Base-by-base conservation (phyloP, 495 filamentous ascomycete species). In the Parachaetomium inaequale region DNA sequence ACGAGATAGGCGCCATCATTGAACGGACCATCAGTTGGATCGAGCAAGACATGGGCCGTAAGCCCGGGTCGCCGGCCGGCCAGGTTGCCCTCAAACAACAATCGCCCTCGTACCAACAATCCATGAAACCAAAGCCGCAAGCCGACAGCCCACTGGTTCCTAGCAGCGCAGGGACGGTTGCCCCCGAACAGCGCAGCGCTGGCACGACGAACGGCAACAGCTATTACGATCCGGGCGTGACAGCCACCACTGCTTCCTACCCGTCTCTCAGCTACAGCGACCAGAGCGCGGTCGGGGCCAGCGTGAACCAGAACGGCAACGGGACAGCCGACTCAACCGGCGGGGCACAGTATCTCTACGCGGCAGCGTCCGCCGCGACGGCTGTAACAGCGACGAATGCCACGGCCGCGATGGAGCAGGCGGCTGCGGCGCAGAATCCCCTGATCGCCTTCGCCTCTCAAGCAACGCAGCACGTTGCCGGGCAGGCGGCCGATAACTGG, bases 1-100 rank as follows among this genome's bases (percentile, higher is more conserved):
- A 68, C 52, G 72, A 77, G 6, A 64, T 81, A 28, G 62, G 69
- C 14, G 64, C 66, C 32, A 77, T 79, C 25, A 75, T 78, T 45
- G 71, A 79, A 5, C 72, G 75, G 5, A 81, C 78, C 3, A 70
- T 79, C 15, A 61, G 57, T 29, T 76, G 74, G 72, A 81, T 81
- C 64, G 75, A 81, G 36, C 72, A 72, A 12, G 78, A 76, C 59
- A 75, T 73, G 73, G 42, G 50, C 28, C 66, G 59, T 7, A 70
- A 70, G 59, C 53, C 49, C 17, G 61, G 29, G n/a, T 50, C 61
- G 11, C 51, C 72, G 15, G 19, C 55, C 7, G 34, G 42, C 7
- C 63, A 58, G 36, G 21, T 29, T 14, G 15, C 55, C 3, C 46
- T 56, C 29, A 68, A 69, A 31, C 62, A 61, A 17, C 52, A 56